Conservation (phyloP, 1,284 basidiomycete species). For the Papiliotrema flavescens region DNA sequence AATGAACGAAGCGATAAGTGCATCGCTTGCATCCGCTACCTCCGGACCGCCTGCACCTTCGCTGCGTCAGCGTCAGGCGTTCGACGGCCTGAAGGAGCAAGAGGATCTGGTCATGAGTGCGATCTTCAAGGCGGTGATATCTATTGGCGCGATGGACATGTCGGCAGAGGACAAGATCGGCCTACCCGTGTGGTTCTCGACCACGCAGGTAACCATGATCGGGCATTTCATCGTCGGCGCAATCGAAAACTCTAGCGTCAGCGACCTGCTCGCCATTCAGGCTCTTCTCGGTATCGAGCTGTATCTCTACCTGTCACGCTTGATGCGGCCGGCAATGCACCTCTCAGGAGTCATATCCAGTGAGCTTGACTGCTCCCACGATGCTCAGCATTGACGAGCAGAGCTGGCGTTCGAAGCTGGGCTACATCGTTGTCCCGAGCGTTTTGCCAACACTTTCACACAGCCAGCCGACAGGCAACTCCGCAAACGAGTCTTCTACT, state of each 20-base stretch:
- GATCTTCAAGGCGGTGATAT: conserved; percentile 12
- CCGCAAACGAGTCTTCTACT: conserved; percentile 28
- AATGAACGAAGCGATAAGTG: not conserved
- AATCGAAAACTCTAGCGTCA: conserved; percentile 12
- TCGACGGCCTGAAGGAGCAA: conserved; percentile 6
- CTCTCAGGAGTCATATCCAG: conserved; percentile 17
- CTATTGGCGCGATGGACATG: conserved; percentile 5
- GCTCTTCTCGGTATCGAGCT: conserved; percentile 17
- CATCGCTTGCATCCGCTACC: not conserved
- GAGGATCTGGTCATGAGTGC: conserved; percentile 13
- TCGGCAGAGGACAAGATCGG: not conserved
- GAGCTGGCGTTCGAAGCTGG: conserved; percentile 27
- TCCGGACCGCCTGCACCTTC: not conserved
- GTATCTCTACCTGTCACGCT: conserved; percentile 13
- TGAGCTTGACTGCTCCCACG: conserved; percentile 2
- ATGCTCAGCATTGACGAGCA: not conserved
- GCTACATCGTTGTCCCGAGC: conserved; percentile 25
- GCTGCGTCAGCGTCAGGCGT: conserved; percentile 2
- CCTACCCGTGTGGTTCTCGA: not conserved
- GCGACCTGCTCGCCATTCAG: conserved; percentile 24
- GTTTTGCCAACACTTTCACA: conserved; percentile 12
- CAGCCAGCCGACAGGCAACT: conserved; percentile 12
- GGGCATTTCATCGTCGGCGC: conserved; percentile 12
- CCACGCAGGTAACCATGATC: conserved; percentile 7
- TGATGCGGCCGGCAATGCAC: conserved; percentile 23